Evolutionary conservation across 164 flowering plant species (phyloP).

Genomic region (Euptelea pleiosperma): DNA sequence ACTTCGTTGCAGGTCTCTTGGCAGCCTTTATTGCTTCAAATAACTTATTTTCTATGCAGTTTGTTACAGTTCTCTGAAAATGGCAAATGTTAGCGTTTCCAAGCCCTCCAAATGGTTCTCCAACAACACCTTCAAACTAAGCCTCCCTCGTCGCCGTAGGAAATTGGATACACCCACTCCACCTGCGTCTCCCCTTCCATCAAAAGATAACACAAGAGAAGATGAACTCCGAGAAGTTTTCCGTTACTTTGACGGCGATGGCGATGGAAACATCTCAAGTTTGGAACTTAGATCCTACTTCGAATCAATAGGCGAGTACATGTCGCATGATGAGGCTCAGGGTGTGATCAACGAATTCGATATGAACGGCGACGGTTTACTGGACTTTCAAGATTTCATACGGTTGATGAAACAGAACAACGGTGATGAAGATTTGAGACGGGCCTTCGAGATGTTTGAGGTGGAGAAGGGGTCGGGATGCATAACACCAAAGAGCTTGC

Average conservation of each 20-base stretch:
- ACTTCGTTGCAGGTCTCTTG: too few relatives aligned
- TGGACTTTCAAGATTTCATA: constrained; percentile 52
- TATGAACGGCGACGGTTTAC: constrained; percentile 39
- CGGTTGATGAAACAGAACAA: constrained; percentile 34
- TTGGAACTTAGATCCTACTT: constrained; percentile 48
- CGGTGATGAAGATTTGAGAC: constrained; percentile 34
- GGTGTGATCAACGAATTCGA: constrained; percentile 42
- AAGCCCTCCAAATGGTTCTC: constrained; percentile 25
- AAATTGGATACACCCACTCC: too few relatives aligned
- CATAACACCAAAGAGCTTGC: constrained; percentile 64
- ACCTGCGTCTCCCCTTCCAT: constrained; percentile 3
- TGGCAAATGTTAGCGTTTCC: constrained; percentile 19
- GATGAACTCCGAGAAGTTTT: constrained; percentile 46
- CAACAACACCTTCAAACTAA: constrained; percentile 20
- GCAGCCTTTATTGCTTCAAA: too few relatives aligned
- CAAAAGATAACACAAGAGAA: too few relatives aligned
- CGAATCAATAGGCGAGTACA: constrained; percentile 54
- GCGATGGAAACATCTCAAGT: constrained; percentile 64
- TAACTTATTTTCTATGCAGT: too few relatives aligned
- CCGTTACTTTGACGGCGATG: constrained; percentile 48
- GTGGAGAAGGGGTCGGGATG: constrained; percentile 56
- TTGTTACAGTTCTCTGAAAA: too few relatives aligned
- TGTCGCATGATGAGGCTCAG: constrained; percentile 47
- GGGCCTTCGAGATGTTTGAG: constrained; percentile 71
- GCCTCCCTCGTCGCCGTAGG: too few relatives aligned